These are phyloP conservation scores for barley (Hordeum vulgare) DNA, from an alignment of 176 grass and related monocot genomes.

Conservation along the genomic window MorexV3_pseudomolecules_assembly NC_058519.1:25343109-25343608, in stretches of 20 bases:
- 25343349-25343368: background rate
- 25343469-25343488: conserved; percentile 94
- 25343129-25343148: background rate
- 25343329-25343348: background rate
- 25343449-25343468: conserved; percentile 97
- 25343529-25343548: conserved; percentile 93
- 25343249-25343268: background rate
- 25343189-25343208: background rate
- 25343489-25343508: conserved; percentile 99
- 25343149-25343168: background rate
- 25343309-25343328: background rate
- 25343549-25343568: conserved; percentile 98
- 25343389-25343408: background rate
- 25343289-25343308: background rate
- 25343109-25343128: background rate
- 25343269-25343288: background rate
- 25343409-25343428: background rate
- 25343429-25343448: conserved; percentile 62
- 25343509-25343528: conserved; percentile 95
- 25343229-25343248: background rate
- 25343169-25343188: background rate
- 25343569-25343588: conserved; percentile 93
- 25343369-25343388: background rate
- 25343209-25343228: background rate
- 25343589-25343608: conserved; percentile 91